Conservation (phyloP, 495 filamentous ascomycete genomes). For the Patellaria atrata region DNA sequence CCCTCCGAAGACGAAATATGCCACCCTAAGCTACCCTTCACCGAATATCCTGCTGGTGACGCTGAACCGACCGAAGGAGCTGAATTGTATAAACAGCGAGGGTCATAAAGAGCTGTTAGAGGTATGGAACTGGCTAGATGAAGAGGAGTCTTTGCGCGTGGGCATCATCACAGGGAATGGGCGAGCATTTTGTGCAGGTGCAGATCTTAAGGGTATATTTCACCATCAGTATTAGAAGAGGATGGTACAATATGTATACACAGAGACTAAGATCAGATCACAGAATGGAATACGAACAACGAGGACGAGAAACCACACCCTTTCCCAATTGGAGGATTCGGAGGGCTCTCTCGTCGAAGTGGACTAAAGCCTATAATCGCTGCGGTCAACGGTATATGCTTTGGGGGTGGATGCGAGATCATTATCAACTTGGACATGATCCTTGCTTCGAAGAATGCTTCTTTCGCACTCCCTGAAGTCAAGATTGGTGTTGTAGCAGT, state of each 20-base stretch:
- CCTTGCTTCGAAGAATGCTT: constrained; percentile 1
- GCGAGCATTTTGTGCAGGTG: constrained; percentile 44
- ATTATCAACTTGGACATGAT: constrained; percentile 6
- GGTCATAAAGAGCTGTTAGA: constrained; percentile 37
- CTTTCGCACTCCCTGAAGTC: constrained; percentile 6
- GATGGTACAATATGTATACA: too few relatives aligned
- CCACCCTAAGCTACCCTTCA: constrained; percentile 38
- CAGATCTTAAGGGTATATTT: constrained; percentile 37
- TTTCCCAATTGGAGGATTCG: constrained; percentile 32
- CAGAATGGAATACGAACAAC: constrained; percentile 32
- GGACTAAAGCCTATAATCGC: constrained; percentile 20
- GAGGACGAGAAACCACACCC: constrained; percentile 28
- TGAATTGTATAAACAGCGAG: constrained; percentile 42
- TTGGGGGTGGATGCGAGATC: constrained; percentile 4
- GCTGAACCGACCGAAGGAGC: constrained; percentile 41
- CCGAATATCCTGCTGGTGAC: constrained; percentile 45
- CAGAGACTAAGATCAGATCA: neutral
- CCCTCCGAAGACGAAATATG: constrained; percentile 14
- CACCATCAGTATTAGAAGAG: constrained; percentile 13
- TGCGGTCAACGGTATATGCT: constrained; percentile 5
- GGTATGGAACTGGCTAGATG: constrained; percentile 46
- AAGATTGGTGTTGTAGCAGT: constrained; percentile 5
- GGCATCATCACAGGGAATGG: constrained; percentile 42
- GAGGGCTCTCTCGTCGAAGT: constrained; percentile 37
- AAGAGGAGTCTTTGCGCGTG: constrained; percentile 38